Evolutionary conservation across 1,139 yeast species (phyloP), one percentile per base, ranked within the genome.

Genomic region (Taphrina wiesneri): DNA sequence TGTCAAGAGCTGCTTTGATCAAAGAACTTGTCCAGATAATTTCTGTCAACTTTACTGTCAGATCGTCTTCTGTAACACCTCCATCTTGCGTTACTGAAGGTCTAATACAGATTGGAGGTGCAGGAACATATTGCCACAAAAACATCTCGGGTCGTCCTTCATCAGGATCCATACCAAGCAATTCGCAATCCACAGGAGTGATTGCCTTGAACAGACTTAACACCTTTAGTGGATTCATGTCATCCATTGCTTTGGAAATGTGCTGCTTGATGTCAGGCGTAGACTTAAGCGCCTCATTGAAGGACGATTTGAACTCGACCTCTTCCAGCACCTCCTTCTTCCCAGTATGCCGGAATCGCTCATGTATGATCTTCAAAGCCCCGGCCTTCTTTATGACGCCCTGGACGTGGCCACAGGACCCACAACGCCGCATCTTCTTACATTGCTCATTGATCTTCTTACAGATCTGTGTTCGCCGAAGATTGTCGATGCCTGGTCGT

Each of bases 341-440:
- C 67, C 98, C 97, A 46, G 90, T 84, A 93, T 96, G 93, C 74
- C 99, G 82, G 79, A 89, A 95, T 32, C 96, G 89, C 77, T 95
- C 98, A 76, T 95, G 99, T 67, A 95, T 89, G 70, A 95, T 90
- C 75, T 93, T 93, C 70, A 95, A 80, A 0, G 99, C 93, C 2
- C 98, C 99, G 1, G 97, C 97, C 75, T 91, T 93, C 75, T 95
- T 95, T 36, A 95, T 99, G 67, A 93, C 98, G 72, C 99, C 99
- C 74, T 95, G 93, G 62, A 92, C 80, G 25, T 92, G 86, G 72
- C 90, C 88, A 80, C 99, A 95, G 59, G 85, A 80, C 52, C 90
- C 79, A 76, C 99, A 95, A 71, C 96, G 81, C 73, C 99, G 83
- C 77, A 92, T 97, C 73, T 95, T 95, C 74, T 92, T 92, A 76